Evolutionary conservation across 345 rosid genomes (phyloP), one percentile per base, ranked within the genome.

Genomic region (Raphanus raphanistrum): DNA sequence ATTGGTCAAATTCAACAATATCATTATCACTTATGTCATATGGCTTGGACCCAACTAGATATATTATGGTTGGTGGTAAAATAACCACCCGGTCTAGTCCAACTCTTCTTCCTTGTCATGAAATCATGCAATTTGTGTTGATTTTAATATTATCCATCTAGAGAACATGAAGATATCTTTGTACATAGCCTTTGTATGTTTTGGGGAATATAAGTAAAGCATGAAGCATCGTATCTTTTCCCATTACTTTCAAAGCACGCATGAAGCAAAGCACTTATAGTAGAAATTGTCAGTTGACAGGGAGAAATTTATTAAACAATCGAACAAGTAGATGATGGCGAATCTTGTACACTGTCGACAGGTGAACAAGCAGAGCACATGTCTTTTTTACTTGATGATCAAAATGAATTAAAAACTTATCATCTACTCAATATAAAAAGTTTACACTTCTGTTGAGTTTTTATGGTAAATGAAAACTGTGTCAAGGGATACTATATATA

Each of bases 1-100:
- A 58, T 65, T 57, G 76, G 76, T 72, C 67, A 78, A 66, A 66
- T 72, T 66, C 72, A 71, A 55, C 33, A 36, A 26, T 27, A 13
- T 61, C 63, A 61, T 12, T 63, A 36, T 76, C 57, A 50, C 68
- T 8, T 60, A 57, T 48, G 31, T 4, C 62, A 12, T 16, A 17
- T 60, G 61, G 16, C 62, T 63, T 36, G 80, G 75, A 70, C 17
- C 65, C 79, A 60, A 43, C 57, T 7, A 74, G 54, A 63, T 4
- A 65, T 35, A 15, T 16, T 58, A 29, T 6, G 12, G 27, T 65
- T 26, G 13, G 55, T 5, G 15, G 8, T 59, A 26, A 71, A 29
- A 38, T 50, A 74, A 26, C 64, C 29, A 66, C 57, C 65, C 7
- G 9, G 54, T 36, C 4, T 65, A n/a, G 29, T 26, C 54, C 52